Evolutionary conservation across 345 rosid genomes (phyloP).

Genomic region (Gossypium turneri): DNA sequence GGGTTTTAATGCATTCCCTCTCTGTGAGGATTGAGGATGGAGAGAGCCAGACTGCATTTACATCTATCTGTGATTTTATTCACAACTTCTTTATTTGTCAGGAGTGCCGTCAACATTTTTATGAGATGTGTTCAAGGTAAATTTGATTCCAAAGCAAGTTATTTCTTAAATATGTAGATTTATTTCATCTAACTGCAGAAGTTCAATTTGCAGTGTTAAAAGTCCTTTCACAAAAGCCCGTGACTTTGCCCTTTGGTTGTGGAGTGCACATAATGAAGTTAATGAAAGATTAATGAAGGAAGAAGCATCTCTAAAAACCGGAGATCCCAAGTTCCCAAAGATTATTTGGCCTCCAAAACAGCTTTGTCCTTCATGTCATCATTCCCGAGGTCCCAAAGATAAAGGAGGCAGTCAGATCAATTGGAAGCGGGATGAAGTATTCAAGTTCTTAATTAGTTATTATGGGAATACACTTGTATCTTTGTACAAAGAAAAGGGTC

Average conservation of each 20-base stretch:
- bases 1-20: constrained; percentile 94
- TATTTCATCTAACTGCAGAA: constrained; percentile 17
- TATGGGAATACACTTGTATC: constrained; percentile 70
- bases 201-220: constrained; percentile 48
- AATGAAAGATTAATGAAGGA: constrained; percentile 73
- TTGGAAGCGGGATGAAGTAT: constrained; percentile 79
- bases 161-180: neutral
- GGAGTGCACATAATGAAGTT: constrained; percentile 88
- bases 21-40: constrained; percentile 82
- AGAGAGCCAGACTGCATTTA: constrained; percentile 84
- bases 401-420: constrained; percentile 28
- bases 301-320: constrained; percentile 75
- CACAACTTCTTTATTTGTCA: constrained; percentile 88
- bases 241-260: constrained; percentile 84
- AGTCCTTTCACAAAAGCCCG: constrained; percentile 65
- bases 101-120: constrained; percentile 93
- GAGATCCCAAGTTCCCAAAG: constrained; percentile 88
- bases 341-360: constrained; percentile 88
- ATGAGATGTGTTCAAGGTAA: constrained; percentile 89
- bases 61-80: constrained; percentile 74
- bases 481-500: constrained; percentile 51
- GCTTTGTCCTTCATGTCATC: constrained; percentile 76
- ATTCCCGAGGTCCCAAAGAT: constrained; percentile 25
- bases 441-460: constrained; percentile 60
- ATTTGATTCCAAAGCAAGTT: constrained; percentile 3